These are phyloP conservation scores for Mycosphaerella sp. DNA, from an alignment of 2,329 filamentous ascomycete species.

Conservation along the genomic window DNA sequence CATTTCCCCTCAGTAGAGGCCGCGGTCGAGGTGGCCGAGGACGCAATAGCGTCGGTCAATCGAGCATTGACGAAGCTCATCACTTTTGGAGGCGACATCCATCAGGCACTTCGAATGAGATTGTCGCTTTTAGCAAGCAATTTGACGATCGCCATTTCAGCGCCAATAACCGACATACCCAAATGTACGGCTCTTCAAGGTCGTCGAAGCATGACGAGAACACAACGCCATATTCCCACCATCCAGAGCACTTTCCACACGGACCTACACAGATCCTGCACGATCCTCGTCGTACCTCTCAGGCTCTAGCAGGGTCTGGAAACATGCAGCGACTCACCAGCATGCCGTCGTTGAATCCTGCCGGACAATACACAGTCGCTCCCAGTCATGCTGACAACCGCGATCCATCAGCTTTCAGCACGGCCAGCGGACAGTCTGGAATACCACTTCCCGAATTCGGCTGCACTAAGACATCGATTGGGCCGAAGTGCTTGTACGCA, in stretches of 20 bases:
- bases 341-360: not conserved
- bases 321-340: not conserved
- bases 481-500: slow-evolving; percentile 15
- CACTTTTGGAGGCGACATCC: slow-evolving; percentile 2
- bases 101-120: slow-evolving; percentile 6
- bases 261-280: slow-evolving; percentile 7
- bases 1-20: not conserved
- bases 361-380: not conserved
- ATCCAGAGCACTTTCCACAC: not conserved
- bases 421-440: not conserved
- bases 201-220: slow-evolving; percentile 10
- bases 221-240: not conserved
- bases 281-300: slow-evolving; percentile 2
- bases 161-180: not conserved
- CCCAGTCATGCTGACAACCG: not conserved
- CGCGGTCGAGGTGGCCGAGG: slow-evolving; percentile 7
- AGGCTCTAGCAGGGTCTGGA: not conserved
- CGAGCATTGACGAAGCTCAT: slow-evolving; percentile 1
- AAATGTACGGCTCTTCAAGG: slow-evolving; percentile 8
- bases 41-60: slow-evolving; percentile 7
- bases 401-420: not conserved
- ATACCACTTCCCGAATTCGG: not conserved
- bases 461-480: slow-evolving; percentile 14
- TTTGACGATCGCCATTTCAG: not conserved
- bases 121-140: not conserved